A percentile compares a stretch with the other conserved stretches of the same genome.
These are phyloP conservation scores for Asterella californica DNA, from an alignment of 225 moss, liverwort and hornwort species.

Conservation along the genomic window DNA sequence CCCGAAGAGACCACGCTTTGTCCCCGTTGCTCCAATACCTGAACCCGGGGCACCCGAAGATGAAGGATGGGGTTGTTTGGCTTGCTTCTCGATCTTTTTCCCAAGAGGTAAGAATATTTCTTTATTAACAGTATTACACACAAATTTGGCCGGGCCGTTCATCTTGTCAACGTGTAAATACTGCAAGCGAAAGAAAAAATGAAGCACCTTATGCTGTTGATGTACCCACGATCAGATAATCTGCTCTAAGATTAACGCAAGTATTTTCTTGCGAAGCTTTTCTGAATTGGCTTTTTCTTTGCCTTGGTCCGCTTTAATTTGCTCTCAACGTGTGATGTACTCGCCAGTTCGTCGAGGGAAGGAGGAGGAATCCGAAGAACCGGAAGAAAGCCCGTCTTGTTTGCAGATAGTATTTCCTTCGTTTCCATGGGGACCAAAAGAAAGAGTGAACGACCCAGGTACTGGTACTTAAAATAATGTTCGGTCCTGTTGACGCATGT, in stretches of 20 bases:
- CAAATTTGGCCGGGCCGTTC: not conserved
- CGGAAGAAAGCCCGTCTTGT: slow-evolving; percentile 5
- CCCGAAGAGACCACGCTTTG: slow-evolving; percentile 10
- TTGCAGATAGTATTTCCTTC: slow-evolving; percentile 20
- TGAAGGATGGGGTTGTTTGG: slow-evolving; percentile 79
- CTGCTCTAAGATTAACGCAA: not conserved
- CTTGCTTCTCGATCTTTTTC: slow-evolving; percentile 67
- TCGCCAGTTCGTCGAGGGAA: not conserved
- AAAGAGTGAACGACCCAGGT: slow-evolving; percentile 19
- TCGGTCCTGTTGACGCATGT: not conserved
- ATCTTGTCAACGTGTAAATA: not conserved
- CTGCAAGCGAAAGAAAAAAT: not conserved
- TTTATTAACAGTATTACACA: not conserved
- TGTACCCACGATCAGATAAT: not conserved
- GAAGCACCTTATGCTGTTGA: not conserved
- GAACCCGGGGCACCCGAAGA: slow-evolving; percentile 32
- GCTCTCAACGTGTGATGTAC: not conserved
- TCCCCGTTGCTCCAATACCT: not conserved
- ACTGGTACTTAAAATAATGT: not conserved
- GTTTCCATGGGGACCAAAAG: slow-evolving; percentile 21
- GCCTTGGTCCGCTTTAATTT: not conserved
- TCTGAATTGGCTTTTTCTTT: not conserved
- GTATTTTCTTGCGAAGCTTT: not conserved
- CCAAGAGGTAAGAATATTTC: slow-evolving; percentile 43
- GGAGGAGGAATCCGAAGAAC: not conserved